Evolutionary conservation across 148 eudicot species (phyloP).

Genomic region (Rhododendron williamsianum): DNA sequence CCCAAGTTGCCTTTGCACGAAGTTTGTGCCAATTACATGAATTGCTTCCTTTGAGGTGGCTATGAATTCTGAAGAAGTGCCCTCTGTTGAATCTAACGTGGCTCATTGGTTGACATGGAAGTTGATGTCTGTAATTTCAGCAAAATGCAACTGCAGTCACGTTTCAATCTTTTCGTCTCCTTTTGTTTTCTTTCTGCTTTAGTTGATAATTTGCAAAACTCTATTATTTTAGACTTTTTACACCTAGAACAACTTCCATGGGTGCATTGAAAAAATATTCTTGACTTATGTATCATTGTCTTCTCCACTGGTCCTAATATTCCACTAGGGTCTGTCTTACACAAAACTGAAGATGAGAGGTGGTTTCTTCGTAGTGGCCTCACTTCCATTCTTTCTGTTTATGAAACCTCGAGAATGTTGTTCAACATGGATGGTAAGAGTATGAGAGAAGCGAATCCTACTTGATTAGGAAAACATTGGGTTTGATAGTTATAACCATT

Average conservation of each 20-base stretch:
- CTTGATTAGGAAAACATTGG: background rate
- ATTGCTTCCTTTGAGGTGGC: background rate
- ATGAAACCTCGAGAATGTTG: background rate
- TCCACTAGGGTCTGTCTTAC: background rate
- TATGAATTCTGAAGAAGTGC: background rate
- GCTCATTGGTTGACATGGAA: background rate
- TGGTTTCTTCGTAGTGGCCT: background rate
- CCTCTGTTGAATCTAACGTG: background rate
- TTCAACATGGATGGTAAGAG: background rate
- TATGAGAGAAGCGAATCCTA: background rate
- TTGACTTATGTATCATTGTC: background rate
- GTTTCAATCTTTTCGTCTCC: background rate
- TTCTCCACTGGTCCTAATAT: background rate
- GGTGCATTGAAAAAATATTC: background rate
- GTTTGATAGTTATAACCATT: background rate
- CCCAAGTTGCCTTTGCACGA: background rate
- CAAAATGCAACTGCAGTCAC: background rate
- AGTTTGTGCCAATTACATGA: background rate
- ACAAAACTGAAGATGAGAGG: background rate
- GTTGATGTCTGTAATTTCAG: background rate
- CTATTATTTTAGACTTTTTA: background rate
- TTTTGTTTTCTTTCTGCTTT: background rate
- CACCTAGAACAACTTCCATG: background rate
- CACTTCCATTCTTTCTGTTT: background rate
- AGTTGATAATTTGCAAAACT: background rate